Evolutionary conservation across 73 alveolate genomes (phyloP).

Genomic region (Paramecium tetraurelia): DNA sequence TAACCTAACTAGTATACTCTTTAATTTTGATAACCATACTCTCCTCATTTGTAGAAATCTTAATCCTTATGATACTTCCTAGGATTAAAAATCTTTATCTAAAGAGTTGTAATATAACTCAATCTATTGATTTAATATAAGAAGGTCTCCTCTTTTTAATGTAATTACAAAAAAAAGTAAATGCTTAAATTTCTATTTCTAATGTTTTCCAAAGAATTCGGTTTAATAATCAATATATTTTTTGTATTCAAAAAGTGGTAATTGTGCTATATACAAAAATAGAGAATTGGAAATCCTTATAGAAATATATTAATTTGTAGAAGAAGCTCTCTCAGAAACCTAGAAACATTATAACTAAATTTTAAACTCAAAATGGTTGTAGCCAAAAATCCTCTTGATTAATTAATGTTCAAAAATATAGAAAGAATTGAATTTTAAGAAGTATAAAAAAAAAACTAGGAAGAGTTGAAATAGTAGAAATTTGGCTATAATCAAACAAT

Average conservation of each 20-base stretch:
- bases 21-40: not conserved
- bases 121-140: not conserved
- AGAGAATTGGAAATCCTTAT: no score
- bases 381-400: no score
- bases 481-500: constrained; percentile 73
- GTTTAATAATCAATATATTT: not conserved
- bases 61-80: not conserved
- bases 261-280: no score
- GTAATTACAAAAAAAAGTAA: constrained; percentile 53
- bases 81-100: not conserved
- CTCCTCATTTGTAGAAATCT: not conserved
- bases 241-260: no score
- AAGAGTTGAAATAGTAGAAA: constrained; percentile 72
- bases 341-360: constrained; percentile 5
- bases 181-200: constrained; percentile 51
- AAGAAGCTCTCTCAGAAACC: no score
- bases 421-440: not conserved
- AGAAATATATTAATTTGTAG: no score
- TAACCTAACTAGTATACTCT: not conserved
- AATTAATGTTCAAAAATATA: no score
- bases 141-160: not conserved
- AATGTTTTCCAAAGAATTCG: constrained; percentile 54
- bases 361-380: not conserved
- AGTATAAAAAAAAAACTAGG: not conserved
- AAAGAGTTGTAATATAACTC: not conserved